phyloP scores from a whole-genome alignment of 2,329 filamentous ascomycete species.

The Macroventuria anomochaeta region DNA sequence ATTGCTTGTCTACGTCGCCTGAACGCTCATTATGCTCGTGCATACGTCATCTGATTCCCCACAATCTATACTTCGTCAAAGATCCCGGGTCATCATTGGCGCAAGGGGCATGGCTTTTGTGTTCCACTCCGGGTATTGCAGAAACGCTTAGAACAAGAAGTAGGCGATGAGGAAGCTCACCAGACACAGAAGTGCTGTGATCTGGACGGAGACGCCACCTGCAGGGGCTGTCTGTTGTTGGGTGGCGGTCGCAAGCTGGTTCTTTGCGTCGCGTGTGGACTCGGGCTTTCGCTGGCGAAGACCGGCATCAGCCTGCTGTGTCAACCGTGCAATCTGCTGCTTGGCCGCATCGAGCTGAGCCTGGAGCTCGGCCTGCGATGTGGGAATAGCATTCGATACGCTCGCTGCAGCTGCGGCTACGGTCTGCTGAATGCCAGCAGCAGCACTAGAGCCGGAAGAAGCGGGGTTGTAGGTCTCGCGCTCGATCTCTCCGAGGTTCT shows the following conservation, averaged over 20 bases:
- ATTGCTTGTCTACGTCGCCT: slow-evolving; percentile 9
- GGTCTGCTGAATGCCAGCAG: slow-evolving; percentile 44
- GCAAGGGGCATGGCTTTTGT: slow-evolving; percentile 27
- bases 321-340: slow-evolving; percentile 72
- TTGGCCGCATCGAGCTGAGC: slow-evolving; percentile 77
- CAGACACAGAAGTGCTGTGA: slow-evolving; percentile 83
- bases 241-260: slow-evolving; percentile 57
- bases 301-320: slow-evolving; percentile 65
- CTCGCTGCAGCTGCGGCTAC: slow-evolving; percentile 56
- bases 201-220: slow-evolving; percentile 85
- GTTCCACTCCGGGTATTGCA: slow-evolving; percentile 27
- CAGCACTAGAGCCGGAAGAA: slow-evolving; percentile 34
- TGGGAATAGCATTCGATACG: slow-evolving; percentile 57
- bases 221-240: slow-evolving; percentile 59
- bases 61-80: slow-evolving; percentile 20
- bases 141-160: slow-evolving; percentile 79
- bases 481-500: slow-evolving; percentile 51
- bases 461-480: slow-evolving; percentile 52
- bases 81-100: slow-evolving; percentile 33
- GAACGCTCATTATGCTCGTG: slow-evolving; percentile 19
- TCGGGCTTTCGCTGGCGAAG: slow-evolving; percentile 80
- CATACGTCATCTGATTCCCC: slow-evolving; percentile 27
- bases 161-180: slow-evolving; percentile 93
- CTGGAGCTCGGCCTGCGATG: slow-evolving; percentile 68
- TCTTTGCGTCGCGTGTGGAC: slow-evolving; percentile 59